Evolutionary conservation across 345 rosid species (phyloP), one percentile per base, ranked within the genome.

Genomic region (Lenwebbia sp.): DNA sequence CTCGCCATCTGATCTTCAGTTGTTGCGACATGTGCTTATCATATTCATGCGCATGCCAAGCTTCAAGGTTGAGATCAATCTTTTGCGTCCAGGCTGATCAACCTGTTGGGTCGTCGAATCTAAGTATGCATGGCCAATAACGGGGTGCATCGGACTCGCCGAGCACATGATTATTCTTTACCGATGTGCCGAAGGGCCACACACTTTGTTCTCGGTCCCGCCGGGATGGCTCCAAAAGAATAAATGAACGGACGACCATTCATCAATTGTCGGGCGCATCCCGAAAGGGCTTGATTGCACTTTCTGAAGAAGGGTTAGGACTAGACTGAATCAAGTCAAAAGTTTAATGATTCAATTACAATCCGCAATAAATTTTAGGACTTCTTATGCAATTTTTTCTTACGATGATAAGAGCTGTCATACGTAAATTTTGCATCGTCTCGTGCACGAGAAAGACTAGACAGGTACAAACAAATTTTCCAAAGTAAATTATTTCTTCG

Each of bases 181-280:
- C 9, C 11, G 3, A 8, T 5, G 25, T 3, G 76, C 3, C 22
- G 76, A 8, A 17, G 6, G 4, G 33, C 23, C 5, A 10, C 4
- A 3, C 6, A 0, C 76, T 33, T 65, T 65, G 76, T 65, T 8
- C 76, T 65, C 3, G 44, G 76, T 21, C 17, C 12, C 12, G 41
- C 40, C 4, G 0, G 2, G 11, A 6, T 15, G 76, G 10, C 22
- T 65, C 76, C 76, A 30, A 65, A 30, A 30, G 75, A 0, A 65
- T 19, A 41, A 30, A 65, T 15, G 1, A 65, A 15, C 41, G 23
- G 41, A 7, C 3, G 6, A 9, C 6, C 40, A 21, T 65, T 33
- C 25, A 65, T 65, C 19, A 17, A 33, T 65, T 65, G 17, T 6
- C 0, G 0, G 6, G 0, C 0, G 51, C 51, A 49, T 3, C 13